Conservation (phyloP, 2,329 filamentous ascomycete species). For the Harringtonia aguacate region DNA sequence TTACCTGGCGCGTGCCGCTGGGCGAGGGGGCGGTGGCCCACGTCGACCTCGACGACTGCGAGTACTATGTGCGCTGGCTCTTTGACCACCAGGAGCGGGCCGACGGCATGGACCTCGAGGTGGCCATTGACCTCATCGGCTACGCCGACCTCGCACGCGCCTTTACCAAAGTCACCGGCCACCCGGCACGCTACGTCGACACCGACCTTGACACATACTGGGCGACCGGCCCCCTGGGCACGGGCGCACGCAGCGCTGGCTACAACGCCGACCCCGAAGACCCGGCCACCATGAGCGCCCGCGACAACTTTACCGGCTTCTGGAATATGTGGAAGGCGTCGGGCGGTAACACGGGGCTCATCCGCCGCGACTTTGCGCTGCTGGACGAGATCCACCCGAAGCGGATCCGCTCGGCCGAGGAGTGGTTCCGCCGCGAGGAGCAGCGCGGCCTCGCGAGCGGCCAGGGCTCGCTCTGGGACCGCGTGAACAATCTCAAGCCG, state of each 20-base stretch:
- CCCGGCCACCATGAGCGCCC: conserved; percentile 7
- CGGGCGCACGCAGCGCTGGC: conserved; percentile 9
- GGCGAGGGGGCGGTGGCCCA: conserved; percentile 16
- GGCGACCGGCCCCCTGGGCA: not conserved
- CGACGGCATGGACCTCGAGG: conserved; percentile 18
- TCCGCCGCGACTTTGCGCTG: conserved; percentile 34
- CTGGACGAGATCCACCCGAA: conserved; percentile 40
- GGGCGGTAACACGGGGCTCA: conserved; percentile 27
- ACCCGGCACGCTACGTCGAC: conserved; percentile 17
- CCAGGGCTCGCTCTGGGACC: not conserved
- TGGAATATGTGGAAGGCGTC: conserved; percentile 15
- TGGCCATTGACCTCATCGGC: conserved; percentile 19
- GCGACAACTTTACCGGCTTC: conserved; percentile 16
- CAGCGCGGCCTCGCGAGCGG: conserved; percentile 13
- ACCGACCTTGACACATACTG: conserved; percentile 3
- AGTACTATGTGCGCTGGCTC: conserved; percentile 19
- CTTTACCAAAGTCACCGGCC: conserved; percentile 21
- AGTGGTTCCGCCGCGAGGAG: conserved; percentile 34
- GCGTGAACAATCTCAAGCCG: not conserved
- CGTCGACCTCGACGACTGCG: conserved; percentile 19
- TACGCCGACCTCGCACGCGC: conserved; percentile 18
- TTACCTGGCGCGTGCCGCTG: conserved; percentile 12
- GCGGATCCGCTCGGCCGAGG: conserved; percentile 34
- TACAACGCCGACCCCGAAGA: conserved; percentile 1
- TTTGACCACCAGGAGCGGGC: conserved; percentile 17